phyloP scores from a whole-genome alignment of 2,329 filamentous ascomycete genomes.

The Massarina eburnea region DNA sequence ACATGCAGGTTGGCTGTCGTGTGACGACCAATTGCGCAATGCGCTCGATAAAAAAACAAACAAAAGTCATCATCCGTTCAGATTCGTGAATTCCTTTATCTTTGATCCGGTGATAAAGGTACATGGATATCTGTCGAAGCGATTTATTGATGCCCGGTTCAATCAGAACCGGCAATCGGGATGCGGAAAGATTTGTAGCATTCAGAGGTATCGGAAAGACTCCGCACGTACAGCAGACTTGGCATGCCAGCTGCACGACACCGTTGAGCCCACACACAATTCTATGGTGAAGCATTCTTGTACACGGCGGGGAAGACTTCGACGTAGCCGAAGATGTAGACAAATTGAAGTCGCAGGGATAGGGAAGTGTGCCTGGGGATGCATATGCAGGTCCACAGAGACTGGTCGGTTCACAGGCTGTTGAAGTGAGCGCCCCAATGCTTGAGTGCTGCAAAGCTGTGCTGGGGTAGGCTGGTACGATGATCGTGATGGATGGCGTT shows the following conservation, averaged over 20 bases:
- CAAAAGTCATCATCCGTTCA: slow-evolving; percentile 8
- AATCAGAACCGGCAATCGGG: no score
- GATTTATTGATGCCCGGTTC: slow-evolving; percentile 7
- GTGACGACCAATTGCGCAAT: slow-evolving; percentile 16
- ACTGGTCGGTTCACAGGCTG: slow-evolving; percentile 4
- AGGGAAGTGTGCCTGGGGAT: slow-evolving; percentile 9
- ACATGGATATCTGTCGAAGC: neutral
- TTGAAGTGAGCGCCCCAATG: slow-evolving; percentile 1
- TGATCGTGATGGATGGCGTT: slow-evolving; percentile 18
- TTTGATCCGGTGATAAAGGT: neutral
- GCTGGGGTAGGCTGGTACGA: slow-evolving; percentile 1
- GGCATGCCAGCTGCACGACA: neutral
- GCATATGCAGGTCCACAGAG: slow-evolving; percentile 19
- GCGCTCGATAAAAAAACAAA: slow-evolving; percentile 12
- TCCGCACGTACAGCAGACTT: neutral
- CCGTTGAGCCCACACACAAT: neutral
- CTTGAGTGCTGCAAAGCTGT: slow-evolving; percentile 4
- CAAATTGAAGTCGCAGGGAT: slow-evolving; percentile 7
- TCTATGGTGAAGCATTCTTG: slow-evolving; percentile 20
- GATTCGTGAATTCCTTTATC: no score
- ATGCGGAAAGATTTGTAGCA: no score
- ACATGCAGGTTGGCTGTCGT: slow-evolving; percentile 18
- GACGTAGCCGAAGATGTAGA: slow-evolving; percentile 15
- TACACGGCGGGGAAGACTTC: slow-evolving; percentile 7
- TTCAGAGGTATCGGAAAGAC: no score